Base-by-base conservation (phyloP, 2,329 filamentous ascomycete species). In the Huntiella savannae region DNA sequence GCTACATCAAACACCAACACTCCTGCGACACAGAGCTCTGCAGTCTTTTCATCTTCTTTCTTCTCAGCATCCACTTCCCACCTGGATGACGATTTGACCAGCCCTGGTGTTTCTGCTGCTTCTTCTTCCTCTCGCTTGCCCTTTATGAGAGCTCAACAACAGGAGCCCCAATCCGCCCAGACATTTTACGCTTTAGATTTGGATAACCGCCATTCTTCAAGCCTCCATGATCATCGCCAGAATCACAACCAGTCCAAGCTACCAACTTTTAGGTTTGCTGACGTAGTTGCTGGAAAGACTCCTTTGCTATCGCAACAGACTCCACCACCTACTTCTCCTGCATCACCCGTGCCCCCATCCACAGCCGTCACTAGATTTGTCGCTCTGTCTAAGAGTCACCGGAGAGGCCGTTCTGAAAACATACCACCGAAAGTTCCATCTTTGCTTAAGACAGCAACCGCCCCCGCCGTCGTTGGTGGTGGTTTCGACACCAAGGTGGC, bases 211-310 rank as follows among this genome's bases (percentile, higher is more conserved):
- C 41, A 46, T 40, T 46, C 48, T n/a, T 38, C 22, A n/a, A 50
- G 40, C 36, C 51, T 57, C 45, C 67, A 73, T 53, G 57, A 59
- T 39, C 70, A 73, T 57, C 68, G 70, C 46, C 67, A 69, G 52
- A 68, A 57, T 55, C 65, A 73, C 57, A 72, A 64, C 54, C 66
- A 69, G 35, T 73, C 70, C 51, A 73, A 73, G 54, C 59, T 73
- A 52, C 70, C 71, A 22, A 63, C 69, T 16, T 71, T 68, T 57
- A 70, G 70, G 49, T 70, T 70, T 55, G 66, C 63, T 52, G 69
- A 73, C 58, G 59, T 67, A 46, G 60, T 59, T 17, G 47, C 62
- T 16, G 47, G 42, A 34, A 49, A 49, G 35, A 62, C 19, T 41
- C 10, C 19, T 41, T 5, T 54, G 60, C 33, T 52, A 57, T 40